Base-by-base conservation (phyloP, 345 rosid genomes). In the Stellera chamaejasme region DNA sequence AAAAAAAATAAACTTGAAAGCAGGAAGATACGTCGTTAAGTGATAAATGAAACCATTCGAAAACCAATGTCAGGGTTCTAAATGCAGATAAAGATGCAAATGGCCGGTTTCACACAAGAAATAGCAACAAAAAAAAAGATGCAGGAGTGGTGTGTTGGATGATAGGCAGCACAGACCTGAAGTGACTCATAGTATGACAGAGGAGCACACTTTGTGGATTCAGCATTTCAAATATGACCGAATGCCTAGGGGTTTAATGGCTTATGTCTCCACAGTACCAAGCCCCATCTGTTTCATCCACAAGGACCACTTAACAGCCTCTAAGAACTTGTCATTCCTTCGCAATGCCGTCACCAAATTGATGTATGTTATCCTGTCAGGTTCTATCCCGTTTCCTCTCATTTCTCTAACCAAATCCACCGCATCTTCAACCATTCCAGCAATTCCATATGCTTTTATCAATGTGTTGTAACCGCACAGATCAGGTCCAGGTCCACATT, bases 401-500 rank as follows among this genome's bases (percentile, higher is more conserved):
- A 91, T 91, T 76, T 91, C 88, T 73, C 79, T 85, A 46, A 91
- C 71, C 81, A 91, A 75, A 50, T 65, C 73, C 58, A 88, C 80
- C 39, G 96, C 96, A 47, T 88, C 95, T 68, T 91, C 92, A 26
- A 85, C 80, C 96, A 85, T 82, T 52, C 95, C 98, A 45, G 88
- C 98, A 43, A 91, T 76, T 62, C 96, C 96, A 69, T 91, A 85
- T 16, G 98, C 96, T 74, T 88, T 91, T 67, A 91, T 91, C 82
- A 91, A 55, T 15, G 96, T 88, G 72, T 91, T 91, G 52, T 88
- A 92, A 82, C 95, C 75, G 82, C 81, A 85, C 55, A 88, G 64
- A 76, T 87, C 96, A 53, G 88, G 96, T 47, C 87, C 73, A 16
- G 69, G 72, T 49, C 88, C 85, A 51, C 73, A 60, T 66, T 76